phyloP scores from a whole-genome alignment of 768 basidiomycete genomes.

The Tephrocybe sp. region DNA sequence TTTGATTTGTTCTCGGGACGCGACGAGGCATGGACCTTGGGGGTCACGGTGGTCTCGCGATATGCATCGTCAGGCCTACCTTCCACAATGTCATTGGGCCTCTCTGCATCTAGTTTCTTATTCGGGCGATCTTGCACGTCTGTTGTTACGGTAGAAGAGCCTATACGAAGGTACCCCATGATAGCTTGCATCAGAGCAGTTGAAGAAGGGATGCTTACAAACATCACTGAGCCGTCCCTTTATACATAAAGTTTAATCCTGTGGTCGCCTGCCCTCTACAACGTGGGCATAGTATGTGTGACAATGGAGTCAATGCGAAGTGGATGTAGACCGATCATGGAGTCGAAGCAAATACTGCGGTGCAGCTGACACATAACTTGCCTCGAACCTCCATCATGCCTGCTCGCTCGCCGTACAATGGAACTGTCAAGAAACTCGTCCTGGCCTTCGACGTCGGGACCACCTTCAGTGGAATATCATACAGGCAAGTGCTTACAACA shows the following conservation, averaged over 20 bases:
- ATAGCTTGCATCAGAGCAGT: neutral
- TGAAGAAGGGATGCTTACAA: neutral
- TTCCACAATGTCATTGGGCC: neutral
- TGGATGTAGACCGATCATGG: neutral
- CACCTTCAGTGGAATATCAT: slow-evolving; percentile 50
- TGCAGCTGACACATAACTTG: neutral
- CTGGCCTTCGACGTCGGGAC: slow-evolving; percentile 55
- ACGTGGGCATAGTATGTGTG: slow-evolving; percentile 14
- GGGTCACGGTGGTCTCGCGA: too few relatives aligned
- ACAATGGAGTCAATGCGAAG: neutral
- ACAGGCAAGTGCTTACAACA: slow-evolving; percentile 23
- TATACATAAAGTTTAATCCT: slow-evolving; percentile 6
- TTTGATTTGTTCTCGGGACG: too few relatives aligned
- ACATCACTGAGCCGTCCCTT: neutral
- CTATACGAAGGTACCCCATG: too few relatives aligned
- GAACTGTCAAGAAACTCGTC: slow-evolving; percentile 41
- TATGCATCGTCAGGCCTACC: too few relatives aligned
- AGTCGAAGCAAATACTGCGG: slow-evolving; percentile 39
- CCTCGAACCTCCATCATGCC: slow-evolving; percentile 13
- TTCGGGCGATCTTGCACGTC: too few relatives aligned
- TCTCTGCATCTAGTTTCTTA: too few relatives aligned
- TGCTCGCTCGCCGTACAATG: slow-evolving; percentile 37
- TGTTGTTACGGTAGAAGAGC: too few relatives aligned
- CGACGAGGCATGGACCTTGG: too few relatives aligned
- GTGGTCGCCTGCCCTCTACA: too few relatives aligned